Percentiles rank a stretch among this genome's conserved stretches.
These are phyloP conservation scores for Chaetomiaceae sp. DNA, from an alignment of 2,329 filamentous ascomycete species.

Conservation along the genomic window DNA sequence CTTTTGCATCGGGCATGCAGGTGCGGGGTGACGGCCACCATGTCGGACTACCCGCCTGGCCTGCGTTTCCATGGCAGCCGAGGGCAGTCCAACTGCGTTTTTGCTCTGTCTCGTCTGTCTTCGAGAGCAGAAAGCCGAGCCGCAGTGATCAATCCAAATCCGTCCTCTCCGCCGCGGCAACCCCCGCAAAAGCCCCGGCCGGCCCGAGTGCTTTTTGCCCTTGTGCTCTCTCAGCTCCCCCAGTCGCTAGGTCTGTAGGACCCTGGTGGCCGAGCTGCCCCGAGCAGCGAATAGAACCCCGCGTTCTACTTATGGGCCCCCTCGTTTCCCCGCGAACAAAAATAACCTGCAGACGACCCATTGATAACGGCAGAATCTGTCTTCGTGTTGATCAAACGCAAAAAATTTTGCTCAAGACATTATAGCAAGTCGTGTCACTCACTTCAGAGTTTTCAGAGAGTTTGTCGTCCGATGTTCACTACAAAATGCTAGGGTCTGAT, in stretches of 20 bases:
- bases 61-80: too few species aligned
- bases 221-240: not conserved
- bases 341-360: not conserved
- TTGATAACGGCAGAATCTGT: not conserved
- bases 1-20: too few species aligned
- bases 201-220: not conserved
- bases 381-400: too few species aligned
- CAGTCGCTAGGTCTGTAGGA: too few species aligned
- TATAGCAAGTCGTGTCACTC: not conserved
- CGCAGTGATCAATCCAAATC: too few species aligned
- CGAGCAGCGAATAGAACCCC: not conserved
- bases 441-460: not conserved
- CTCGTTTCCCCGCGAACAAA: slow-evolving; percentile 4
- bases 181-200: not conserved
- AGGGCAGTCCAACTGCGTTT: too few species aligned
- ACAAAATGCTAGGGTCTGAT: not conserved
- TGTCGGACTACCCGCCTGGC: too few species aligned
- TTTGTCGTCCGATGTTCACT: not conserved
- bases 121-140: too few species aligned
- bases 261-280: not conserved
- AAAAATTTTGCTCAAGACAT: too few species aligned
- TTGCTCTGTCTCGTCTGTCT: too few species aligned
- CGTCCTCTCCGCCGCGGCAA: too few species aligned
- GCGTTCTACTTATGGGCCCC: not conserved
- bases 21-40: too few species aligned